Base-by-base conservation (phyloP, 2,329 filamentous ascomycete genomes). In the Aureobasidium sp. region DNA sequence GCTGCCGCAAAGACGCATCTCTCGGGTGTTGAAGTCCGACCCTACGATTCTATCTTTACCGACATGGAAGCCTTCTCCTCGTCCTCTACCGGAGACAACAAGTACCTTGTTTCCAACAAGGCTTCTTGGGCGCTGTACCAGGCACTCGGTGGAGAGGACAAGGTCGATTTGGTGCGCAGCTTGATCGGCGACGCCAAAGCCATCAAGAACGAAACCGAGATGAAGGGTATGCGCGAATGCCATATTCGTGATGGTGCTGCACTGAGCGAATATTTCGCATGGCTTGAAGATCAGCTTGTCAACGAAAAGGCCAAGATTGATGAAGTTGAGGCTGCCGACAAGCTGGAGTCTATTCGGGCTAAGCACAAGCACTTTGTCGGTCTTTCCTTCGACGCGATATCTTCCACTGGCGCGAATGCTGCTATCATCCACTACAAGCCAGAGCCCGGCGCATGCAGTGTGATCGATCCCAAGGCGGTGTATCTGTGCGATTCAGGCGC, bases 401-500 rank as follows among this genome's bases (percentile, higher is more conserved):
- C 93, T 0, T 96, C 92, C 0, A 97, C 91, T 0, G 94, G 94
- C 2, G 78, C 93, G 1, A 96, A 94, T 72, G 94, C 91, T 62
- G 94, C 94, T 5, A 84, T 99, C 14, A 99, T 99, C 62, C 94
- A 99, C 73, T 99, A 99, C 79, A 89, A 88, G 67, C 92, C 94
- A 0, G 90, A 96, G 71, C 85, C 83, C 61, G 91, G 89, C 22
- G 87, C 81, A 65, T 97, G 93, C 75, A 84, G 91, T 9, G 78
- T 83, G 31, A 91, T 99, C 68, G 91, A 99, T 67, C 90, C 91
- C 0, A 85, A 85, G 7, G 86, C 87, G 15, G 85, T 99, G 63
- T 99, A 99, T 70, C 84, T 99, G 2, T 99, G 94, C 72, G 94
- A 99, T 74, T 97, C 94, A 24, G 94, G 94, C 24, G 94, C 90